phyloP scores from a whole-genome alignment of 164 flowering plant species.

The Umbilicus rupestris region DNA sequence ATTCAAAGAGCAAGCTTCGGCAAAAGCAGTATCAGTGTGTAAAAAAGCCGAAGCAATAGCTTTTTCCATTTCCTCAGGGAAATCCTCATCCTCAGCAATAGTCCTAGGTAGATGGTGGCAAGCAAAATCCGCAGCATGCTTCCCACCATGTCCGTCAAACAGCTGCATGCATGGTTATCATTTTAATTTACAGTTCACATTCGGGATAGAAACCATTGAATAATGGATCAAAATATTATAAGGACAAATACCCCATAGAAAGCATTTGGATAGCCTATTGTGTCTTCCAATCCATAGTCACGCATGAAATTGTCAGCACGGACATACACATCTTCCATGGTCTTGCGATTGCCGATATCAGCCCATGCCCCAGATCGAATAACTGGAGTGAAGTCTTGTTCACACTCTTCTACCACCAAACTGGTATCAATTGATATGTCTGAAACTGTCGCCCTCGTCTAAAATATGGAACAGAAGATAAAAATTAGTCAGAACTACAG shows the following conservation, averaged over 20 bases:
- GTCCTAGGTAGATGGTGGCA: conserved; percentile 64
- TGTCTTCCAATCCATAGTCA: not conserved
- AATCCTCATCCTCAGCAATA: conserved; percentile 63
- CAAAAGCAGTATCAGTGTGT: conserved; percentile 83
- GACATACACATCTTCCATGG: conserved; percentile 5
- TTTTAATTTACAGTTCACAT: conserved; percentile 21
- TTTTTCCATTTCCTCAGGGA: conserved; percentile 69
- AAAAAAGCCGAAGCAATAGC: conserved; percentile 71
- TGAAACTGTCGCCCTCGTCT: conserved; percentile 33
- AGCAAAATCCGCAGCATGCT: conserved; percentile 93
- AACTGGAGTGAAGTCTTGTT: conserved; percentile 47
- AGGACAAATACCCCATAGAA: not conserved
- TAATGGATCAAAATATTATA: conserved; percentile 31
- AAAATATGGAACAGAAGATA: conserved; percentile 7
- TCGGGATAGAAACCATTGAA: conserved; percentile 48
- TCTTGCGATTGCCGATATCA: conserved; percentile 11
- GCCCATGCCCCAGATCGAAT: conserved; percentile 84
- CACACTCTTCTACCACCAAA: conserved; percentile 22
- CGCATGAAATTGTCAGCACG: not conserved
- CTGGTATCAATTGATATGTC: conserved; percentile 30
- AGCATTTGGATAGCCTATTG: not conserved
- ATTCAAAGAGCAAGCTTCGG: conserved; percentile 69
- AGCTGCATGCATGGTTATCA: conserved; percentile 26
- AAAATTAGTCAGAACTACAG: not conserved
- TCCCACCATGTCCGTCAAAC: conserved; percentile 99